Conservation (phyloP, 331 rosid genomes). For the Quercus tomentella region DNA sequence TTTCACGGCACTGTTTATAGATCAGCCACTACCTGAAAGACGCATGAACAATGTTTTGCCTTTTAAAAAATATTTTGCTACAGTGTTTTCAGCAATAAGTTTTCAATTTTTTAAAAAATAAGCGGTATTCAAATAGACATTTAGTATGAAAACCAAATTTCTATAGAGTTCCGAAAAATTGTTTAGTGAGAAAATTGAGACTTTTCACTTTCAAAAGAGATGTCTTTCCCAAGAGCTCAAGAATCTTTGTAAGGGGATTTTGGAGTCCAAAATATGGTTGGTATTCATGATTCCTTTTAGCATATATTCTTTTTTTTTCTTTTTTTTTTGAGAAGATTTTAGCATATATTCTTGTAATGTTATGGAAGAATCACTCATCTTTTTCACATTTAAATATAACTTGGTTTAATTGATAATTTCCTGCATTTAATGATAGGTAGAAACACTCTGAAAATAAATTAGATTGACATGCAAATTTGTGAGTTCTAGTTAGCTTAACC, state of each 20-base stretch:
- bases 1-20: rapidly evolving
- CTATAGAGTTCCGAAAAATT: no score
- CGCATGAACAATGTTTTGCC: rapidly evolving
- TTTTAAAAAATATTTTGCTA: no score
- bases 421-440: not conserved
- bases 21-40: no score
- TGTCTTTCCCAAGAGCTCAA: no score
- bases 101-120: rapidly evolving
- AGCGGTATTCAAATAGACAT: rapidly evolving
- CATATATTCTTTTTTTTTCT: rapidly evolving
- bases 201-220: no score
- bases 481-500: no score
- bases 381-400: not conserved
- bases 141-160: no score
- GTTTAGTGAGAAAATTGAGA: no score
- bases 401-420: not conserved
- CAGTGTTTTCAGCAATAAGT: rapidly evolving
- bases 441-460: not conserved
- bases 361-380: not conserved
- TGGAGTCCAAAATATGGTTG: not conserved
- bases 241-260: no score
- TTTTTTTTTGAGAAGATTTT: no score
- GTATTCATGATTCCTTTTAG: slow-evolving; percentile 20
- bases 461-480: not conserved
- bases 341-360: not conserved